phyloP scores from a whole-genome alignment of 192 early-diverging fungal genomes.

The Coemansia interrupta region DNA sequence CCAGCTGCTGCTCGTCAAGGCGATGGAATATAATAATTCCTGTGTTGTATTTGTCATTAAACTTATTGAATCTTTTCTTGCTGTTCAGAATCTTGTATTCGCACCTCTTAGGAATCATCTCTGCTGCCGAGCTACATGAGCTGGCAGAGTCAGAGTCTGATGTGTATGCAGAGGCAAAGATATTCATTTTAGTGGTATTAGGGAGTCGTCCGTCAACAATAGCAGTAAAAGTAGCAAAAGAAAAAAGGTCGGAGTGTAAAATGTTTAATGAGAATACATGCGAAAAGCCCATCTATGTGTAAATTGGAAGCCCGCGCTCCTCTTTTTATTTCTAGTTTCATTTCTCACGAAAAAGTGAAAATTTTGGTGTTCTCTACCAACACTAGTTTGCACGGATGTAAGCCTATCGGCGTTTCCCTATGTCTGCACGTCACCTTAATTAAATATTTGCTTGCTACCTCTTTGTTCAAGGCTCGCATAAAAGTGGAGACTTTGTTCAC shows the following conservation, averaged over 20 bases:
- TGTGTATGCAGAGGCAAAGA: constrained; percentile 1
- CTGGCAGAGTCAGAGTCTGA: constrained; percentile 1
- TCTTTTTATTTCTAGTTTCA: not conserved
- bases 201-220: not conserved
- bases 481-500: not conserved
- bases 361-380: too few relatives aligned
- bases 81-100: constrained; percentile 8
- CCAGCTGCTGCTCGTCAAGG: not conserved
- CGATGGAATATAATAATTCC: constrained; percentile 9
- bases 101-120: not conserved
- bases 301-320: not conserved
- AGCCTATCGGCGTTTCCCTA: not conserved
- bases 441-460: not conserved
- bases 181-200: not conserved
- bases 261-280: not conserved
- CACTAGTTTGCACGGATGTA: not conserved
- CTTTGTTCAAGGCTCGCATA: not conserved
- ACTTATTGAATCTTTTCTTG: constrained; percentile 7
- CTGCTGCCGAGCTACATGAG: not conserved
- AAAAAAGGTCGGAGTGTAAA: not conserved
- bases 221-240: not conserved
- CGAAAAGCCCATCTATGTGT: not conserved
- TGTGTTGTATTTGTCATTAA: constrained; percentile 1
- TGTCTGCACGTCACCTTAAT: too few relatives aligned
- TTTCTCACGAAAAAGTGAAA: not conserved